These are phyloP conservation scores for Neodidymelliopsis sp. DNA, from an alignment of 2,329 filamentous ascomycete species.

Conservation along the genomic window DNA sequence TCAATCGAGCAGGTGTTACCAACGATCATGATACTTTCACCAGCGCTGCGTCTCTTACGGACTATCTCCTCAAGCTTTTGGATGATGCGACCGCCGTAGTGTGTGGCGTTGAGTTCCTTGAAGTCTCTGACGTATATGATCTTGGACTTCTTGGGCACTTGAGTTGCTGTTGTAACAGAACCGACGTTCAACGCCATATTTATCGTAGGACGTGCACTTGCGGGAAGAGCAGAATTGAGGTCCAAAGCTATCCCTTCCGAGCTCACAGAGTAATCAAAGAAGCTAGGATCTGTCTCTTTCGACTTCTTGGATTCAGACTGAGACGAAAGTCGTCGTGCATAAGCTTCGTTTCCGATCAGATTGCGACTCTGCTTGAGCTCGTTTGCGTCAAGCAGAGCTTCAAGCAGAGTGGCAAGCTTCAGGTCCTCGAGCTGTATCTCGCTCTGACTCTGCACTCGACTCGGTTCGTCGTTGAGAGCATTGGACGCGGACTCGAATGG, in stretches of 20 bases:
- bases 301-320: slow-evolving; percentile 4
- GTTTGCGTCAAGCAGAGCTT: slow-evolving; percentile 42
- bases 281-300: slow-evolving; percentile 24
- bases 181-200: slow-evolving; percentile 29
- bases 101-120: slow-evolving; percentile 74
- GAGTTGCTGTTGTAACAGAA: slow-evolving; percentile 23
- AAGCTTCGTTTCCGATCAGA: slow-evolving; percentile 10
- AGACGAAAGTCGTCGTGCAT: neutral
- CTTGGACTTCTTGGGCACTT: slow-evolving; percentile 56
- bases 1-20: slow-evolving; percentile 74
- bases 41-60: slow-evolving; percentile 73
- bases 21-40: slow-evolving; percentile 76
- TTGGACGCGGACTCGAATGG: slow-evolving; percentile 21
- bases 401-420: slow-evolving; percentile 45
- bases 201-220: slow-evolving; percentile 21
- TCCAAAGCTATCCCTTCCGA: slow-evolving; percentile 30
- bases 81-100: slow-evolving; percentile 74
- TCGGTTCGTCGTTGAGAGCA: slow-evolving; percentile 23
- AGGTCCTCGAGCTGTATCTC: slow-evolving; percentile 48
- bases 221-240: slow-evolving; percentile 34
- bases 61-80: slow-evolving; percentile 74
- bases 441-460: slow-evolving; percentile 31
- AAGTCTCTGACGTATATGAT: slow-evolving; percentile 85
- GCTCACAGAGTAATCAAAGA: slow-evolving; percentile 42
- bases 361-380: slow-evolving; percentile 39